A percentile compares a stretch with the other conserved stretches of the same genome.
phyloP scores from a whole-genome alignment of 306 rosid species.

The Cicer arietinum region DNA sequence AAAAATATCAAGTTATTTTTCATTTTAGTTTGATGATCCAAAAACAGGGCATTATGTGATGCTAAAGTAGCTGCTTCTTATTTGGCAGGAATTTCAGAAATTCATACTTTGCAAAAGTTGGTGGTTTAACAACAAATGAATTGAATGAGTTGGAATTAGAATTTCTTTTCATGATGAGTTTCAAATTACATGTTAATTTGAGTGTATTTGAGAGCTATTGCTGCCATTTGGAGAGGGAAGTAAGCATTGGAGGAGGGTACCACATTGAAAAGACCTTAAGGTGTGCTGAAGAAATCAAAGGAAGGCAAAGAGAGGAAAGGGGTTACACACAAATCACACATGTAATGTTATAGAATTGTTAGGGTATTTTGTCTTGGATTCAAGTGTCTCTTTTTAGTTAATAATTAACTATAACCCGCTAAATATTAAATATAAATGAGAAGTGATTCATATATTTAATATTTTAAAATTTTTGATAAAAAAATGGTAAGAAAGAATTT shows the following conservation, averaged over 20 bases:
- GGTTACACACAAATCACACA: slow-evolving; percentile 65
- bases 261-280: slow-evolving; percentile 82
- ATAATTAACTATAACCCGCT: no score
- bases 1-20: neutral
- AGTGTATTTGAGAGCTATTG: slow-evolving; percentile 98
- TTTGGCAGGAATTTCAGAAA: slow-evolving; percentile 82
- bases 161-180: slow-evolving; percentile 87
- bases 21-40: slow-evolving; percentile 14
- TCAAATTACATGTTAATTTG: slow-evolving; percentile 91
- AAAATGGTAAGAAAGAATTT: no score
- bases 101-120: slow-evolving; percentile 90
- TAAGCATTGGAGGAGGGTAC: slow-evolving; percentile 92
- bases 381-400: no score
- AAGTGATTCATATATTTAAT: no score
- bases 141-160: slow-evolving; percentile 83
- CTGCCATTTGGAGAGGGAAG: slow-evolving; percentile 92
- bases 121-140: slow-evolving; percentile 76
- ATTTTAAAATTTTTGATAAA: no score
- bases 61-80: slow-evolving; percentile 4
- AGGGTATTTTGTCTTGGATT: neutral
- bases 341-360: slow-evolving; percentile 58
- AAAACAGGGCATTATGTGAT: slow-evolving; percentile 33
- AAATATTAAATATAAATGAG: no score
- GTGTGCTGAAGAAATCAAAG: slow-evolving; percentile 87
- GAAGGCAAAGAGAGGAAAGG: slow-evolving; percentile 55